phyloP scores from a whole-genome alignment of 257 asterid genomes.

The Solanum medicagineum region DNA sequence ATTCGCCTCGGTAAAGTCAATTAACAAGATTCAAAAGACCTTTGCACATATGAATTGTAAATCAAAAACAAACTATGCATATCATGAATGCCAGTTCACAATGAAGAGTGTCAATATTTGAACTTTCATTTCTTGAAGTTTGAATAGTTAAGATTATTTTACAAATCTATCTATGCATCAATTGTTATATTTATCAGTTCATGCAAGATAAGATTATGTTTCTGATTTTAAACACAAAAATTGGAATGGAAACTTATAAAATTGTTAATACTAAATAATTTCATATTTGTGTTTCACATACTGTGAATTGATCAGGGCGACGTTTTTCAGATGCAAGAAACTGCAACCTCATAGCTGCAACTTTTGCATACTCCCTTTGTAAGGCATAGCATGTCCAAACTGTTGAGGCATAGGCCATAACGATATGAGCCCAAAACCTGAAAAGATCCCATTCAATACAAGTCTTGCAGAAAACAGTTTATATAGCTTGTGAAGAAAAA shows the following conservation, averaged over 20 bases:
- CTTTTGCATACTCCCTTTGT: slow-evolving; percentile 45
- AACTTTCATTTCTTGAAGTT: not conserved
- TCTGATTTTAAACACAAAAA: not conserved
- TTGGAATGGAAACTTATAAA: not conserved
- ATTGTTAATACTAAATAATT: not conserved
- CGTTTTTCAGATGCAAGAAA: slow-evolving; percentile 76
- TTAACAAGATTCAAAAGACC: not conserved
- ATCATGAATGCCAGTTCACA: not conserved
- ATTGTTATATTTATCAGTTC: not conserved
- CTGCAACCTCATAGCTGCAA: slow-evolving; percentile 71
- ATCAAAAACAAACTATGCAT: not conserved
- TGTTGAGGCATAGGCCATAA: slow-evolving; percentile 81
- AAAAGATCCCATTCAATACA: not conserved
- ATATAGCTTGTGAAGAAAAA: not conserved
- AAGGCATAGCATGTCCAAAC: slow-evolving; percentile 85
- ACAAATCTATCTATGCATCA: not conserved
- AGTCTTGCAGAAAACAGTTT: not conserved
- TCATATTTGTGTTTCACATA: slow-evolving; percentile 7
- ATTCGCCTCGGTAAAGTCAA: not conserved
- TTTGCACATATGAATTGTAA: not conserved
- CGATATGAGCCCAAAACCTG: slow-evolving; percentile 92
- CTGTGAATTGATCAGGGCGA: slow-evolving; percentile 93
- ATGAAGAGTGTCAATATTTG: not conserved
- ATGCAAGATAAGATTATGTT: not conserved
- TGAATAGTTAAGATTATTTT: not conserved